Base-by-base conservation (phyloP, 1,139 yeast species). In the Wickerhamiella infanticola region DNA sequence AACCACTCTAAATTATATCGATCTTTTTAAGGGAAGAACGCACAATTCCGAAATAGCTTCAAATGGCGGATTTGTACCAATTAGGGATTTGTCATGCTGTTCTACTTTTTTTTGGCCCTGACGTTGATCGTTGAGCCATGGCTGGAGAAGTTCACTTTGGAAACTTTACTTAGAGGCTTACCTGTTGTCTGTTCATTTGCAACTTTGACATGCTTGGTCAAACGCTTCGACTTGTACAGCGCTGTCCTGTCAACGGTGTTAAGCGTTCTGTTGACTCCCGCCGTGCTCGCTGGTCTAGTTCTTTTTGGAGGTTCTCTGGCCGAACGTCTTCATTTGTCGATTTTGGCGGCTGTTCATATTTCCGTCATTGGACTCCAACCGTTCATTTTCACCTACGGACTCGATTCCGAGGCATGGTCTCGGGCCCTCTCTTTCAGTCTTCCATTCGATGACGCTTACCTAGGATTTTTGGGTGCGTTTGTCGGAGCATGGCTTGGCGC, bases 401-500 rank as follows among this genome's bases (percentile, higher is more conserved):
- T 78, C 52, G 77, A 78, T 54, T 67, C 74, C 23, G 63, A 64
- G 4, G 54, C 65, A 36, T 72, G 76, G 72, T 63, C 61, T 42
- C 66, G 64, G 47, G 65, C 71, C 40, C 53, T 60, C 29, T 52
- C 64, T 8, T 61, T 66, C 37, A 56, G 53, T 43, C 52, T 56
- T 35, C 67, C 63, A 11, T 52, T 59, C 43, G 59, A 56, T 41
- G 58, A 58, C 29, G 58, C 55, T 13, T 60, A 56, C 43, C 61
- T 61, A 6, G 72, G 70, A 49, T 63, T 74, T 5, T 59, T 75
- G 8, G 72, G 78, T 37, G 71, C 79, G 0, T 65, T 79, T 39
- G 55, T 81, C 6, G 95, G 95, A 2, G 77, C 93, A 7, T 90
- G 97, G 97, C 56, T 85, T 2, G 96, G 97, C 8, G 95, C 93